phyloP scores from a whole-genome alignment of 1,284 basidiomycete species.

The Fomes fomentarius region DNA sequence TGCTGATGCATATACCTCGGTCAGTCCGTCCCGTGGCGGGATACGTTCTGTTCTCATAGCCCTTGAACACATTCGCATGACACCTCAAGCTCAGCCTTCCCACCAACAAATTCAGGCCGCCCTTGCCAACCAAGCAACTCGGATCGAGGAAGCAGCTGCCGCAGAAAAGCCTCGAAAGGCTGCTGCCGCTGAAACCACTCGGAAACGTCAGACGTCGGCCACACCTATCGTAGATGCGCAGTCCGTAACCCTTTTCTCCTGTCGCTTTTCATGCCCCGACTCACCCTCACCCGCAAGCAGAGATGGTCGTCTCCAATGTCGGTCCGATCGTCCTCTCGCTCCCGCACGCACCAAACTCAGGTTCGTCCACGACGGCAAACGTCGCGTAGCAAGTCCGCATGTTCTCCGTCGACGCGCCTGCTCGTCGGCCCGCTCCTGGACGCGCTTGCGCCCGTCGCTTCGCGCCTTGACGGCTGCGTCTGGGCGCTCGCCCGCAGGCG shows the following conservation, averaged over 20 bases:
- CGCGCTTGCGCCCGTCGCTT: constrained; percentile 61
- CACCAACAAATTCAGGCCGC: constrained; percentile 70
- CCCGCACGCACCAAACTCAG: constrained; percentile 32
- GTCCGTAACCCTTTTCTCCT: too few species aligned
- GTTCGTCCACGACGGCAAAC: constrained; percentile 20
- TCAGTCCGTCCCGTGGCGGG: constrained; percentile 34
- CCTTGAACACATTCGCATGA: constrained; percentile 37
- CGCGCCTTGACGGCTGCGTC: constrained; percentile 40
- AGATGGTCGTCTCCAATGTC: constrained; percentile 82
- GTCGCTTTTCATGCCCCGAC: too few species aligned
- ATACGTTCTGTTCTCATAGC: constrained; percentile 3
- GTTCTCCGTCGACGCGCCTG: constrained; percentile 71
- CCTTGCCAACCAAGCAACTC: constrained; percentile 66
- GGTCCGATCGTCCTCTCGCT: constrained; percentile 75
- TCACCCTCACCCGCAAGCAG: too few species aligned
- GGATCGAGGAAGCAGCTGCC: constrained; percentile 79
- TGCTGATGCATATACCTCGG: constrained; percentile 85
- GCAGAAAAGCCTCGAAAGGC: constrained; percentile 56
- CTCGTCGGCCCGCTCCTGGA: constrained; percentile 72
- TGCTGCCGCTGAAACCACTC: constrained; percentile 47
- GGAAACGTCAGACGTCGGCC: constrained; percentile 63
- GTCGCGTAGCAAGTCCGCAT: constrained; percentile 65
- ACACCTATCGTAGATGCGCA: constrained; percentile 39
- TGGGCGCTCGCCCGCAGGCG: constrained; percentile 49
- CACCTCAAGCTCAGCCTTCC: constrained; percentile 60